Evolutionary conservation across 768 basidiomycete genomes (phyloP).

Genomic region (Zangia roseola): DNA sequence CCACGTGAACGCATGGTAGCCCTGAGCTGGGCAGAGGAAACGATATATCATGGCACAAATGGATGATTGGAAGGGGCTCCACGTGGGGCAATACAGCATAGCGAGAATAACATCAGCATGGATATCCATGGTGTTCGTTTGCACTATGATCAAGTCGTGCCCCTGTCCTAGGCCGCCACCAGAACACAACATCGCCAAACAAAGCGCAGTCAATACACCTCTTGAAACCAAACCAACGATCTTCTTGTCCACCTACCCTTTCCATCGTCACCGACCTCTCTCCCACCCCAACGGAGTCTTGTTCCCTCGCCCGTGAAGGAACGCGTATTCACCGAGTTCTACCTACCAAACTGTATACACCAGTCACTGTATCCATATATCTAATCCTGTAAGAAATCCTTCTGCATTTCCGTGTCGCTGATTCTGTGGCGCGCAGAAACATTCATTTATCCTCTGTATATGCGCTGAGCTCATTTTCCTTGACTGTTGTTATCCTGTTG

Average conservation of each 20-base stretch:
- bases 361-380: conserved; percentile 34
- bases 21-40: too few species aligned
- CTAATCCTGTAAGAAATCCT: conserved; percentile 33
- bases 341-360: conserved; percentile 28
- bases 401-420: conserved; percentile 23
- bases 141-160: too few species aligned
- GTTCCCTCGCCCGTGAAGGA: conserved; percentile 8
- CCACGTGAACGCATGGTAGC: too few species aligned
- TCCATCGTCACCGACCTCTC: conserved; percentile 9
- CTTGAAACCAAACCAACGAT: conserved; percentile 3
- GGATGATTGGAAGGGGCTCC: too few species aligned
- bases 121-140: too few species aligned
- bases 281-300: not conserved
- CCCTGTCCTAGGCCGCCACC: too few species aligned
- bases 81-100: too few species aligned
- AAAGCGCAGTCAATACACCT: conserved; percentile 18
- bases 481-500: conserved; percentile 17
- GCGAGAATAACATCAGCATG: too few species aligned
- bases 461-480: conserved; percentile 20
- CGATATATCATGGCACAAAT: too few species aligned
- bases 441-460: conserved; percentile 7
- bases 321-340: conserved; percentile 13
- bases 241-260: conserved; percentile 12
- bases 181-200: conserved; percentile 25
- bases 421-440: conserved; percentile 29